Evolutionary conservation across 2,329 filamentous ascomycete species (phyloP).

Genomic region (Aureobasidium sp.): DNA sequence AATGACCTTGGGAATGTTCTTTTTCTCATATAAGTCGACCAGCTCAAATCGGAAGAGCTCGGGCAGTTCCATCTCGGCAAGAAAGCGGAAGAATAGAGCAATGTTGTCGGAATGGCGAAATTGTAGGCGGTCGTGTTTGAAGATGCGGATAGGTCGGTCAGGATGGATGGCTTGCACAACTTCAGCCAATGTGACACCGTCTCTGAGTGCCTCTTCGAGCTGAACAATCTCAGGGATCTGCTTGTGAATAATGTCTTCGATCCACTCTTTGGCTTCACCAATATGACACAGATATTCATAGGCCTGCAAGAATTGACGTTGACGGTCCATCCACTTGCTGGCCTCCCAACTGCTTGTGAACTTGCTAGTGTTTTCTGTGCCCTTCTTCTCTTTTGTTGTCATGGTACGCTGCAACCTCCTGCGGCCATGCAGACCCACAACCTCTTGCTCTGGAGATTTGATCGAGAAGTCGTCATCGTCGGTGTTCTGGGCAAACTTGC

Average conservation of each 20-base stretch:
- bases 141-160: constrained; percentile 68
- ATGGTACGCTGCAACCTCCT: constrained; percentile 68
- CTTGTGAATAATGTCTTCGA: constrained; percentile 81
- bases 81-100: constrained; percentile 86
- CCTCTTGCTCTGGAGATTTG: constrained; percentile 69
- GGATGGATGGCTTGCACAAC: constrained; percentile 84
- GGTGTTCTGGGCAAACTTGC: constrained; percentile 68
- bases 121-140: constrained; percentile 75
- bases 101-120: constrained; percentile 98
- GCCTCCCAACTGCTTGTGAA: constrained; percentile 54
- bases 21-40: constrained; percentile 97
- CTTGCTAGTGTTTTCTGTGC: constrained; percentile 24
- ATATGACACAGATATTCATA: constrained; percentile 99
- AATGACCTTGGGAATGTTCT: constrained; percentile 98
- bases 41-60: constrained; percentile 96
- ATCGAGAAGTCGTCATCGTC: constrained; percentile 75
- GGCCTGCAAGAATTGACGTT: constrained; percentile 89
- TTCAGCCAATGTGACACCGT: constrained; percentile 91
- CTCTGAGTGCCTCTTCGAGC: constrained; percentile 81
- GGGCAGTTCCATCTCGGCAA: constrained; percentile 84
- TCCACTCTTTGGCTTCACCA: constrained; percentile 98
- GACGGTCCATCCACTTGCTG: constrained; percentile 97
- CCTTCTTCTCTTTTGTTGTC: constrained; percentile 45
- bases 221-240: constrained; percentile 87
- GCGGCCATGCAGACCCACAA: constrained; percentile 77